phyloP scores from a whole-genome alignment of 306 rosid species.

The Betula pendula region DNA sequence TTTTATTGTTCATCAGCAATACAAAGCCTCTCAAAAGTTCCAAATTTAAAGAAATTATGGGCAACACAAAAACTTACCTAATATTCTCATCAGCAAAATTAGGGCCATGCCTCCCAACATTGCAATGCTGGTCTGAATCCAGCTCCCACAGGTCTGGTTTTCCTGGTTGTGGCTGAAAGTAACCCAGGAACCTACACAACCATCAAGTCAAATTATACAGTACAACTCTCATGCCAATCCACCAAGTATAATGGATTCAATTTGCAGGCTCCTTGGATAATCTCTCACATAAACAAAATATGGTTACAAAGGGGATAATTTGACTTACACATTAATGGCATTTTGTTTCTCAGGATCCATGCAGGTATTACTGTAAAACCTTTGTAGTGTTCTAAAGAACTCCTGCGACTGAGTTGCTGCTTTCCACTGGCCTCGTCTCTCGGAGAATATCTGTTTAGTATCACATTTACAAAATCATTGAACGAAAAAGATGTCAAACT shows the following conservation, averaged over 20 bases:
- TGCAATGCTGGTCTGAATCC: conserved; percentile 73
- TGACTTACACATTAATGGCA: conserved; percentile 79
- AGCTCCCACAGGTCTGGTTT: conserved; percentile 91
- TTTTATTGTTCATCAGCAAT: conserved; percentile 6
- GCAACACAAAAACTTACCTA: conserved; percentile 52
- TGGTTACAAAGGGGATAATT: conserved; percentile 3
- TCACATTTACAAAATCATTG: conserved; percentile 21
- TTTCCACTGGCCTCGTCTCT: conserved; percentile 94
- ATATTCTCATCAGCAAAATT: conserved; percentile 37
- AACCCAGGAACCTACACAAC: conserved; percentile 79
- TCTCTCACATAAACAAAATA: conserved; percentile 9
- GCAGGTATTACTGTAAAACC: conserved; percentile 84
- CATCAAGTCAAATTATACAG: conserved; percentile 20
- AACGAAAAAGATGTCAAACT: background rate
- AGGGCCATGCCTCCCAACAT: conserved; percentile 46
- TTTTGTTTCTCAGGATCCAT: conserved; percentile 78
- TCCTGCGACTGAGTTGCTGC: conserved; percentile 97
- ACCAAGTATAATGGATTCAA: background rate
- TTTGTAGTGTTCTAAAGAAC: conserved; percentile 78
- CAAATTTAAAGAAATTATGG: conserved; percentile 15
- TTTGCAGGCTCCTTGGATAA: background rate
- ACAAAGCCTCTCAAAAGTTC: conserved; percentile 8
- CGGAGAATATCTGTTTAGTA: conserved; percentile 77
- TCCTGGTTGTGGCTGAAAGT: conserved; percentile 80
- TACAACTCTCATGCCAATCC: conserved; percentile 14